Percentiles rank a stretch among this genome's conserved stretches.
phyloP scores from a whole-genome alignment of 768 basidiomycete genomes.

The Trametes cubensis region DNA sequence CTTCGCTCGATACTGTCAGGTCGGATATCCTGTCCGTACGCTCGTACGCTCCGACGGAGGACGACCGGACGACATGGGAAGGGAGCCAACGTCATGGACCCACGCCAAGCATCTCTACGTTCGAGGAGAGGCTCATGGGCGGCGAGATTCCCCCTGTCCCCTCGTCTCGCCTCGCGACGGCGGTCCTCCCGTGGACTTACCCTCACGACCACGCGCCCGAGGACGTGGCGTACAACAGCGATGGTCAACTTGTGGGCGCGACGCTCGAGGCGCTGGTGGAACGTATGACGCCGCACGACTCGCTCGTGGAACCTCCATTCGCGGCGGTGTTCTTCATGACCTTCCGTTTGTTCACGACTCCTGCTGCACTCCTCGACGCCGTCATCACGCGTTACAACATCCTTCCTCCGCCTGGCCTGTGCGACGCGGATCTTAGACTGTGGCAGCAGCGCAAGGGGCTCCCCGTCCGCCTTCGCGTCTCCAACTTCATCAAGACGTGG shows the following conservation, averaged over 20 bases:
- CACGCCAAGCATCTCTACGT: conserved; percentile 26
- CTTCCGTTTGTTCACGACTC: conserved; percentile 88
- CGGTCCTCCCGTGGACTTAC: conserved; percentile 56
- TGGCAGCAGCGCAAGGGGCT: conserved; percentile 91
- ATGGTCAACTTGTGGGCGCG: conserved; percentile 91
- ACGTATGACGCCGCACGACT: conserved; percentile 95
- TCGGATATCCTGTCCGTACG: conserved; percentile 53
- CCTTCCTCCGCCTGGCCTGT: conserved; percentile 58
- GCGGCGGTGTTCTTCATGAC: conserved; percentile 92
- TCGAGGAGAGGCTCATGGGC: conserved; percentile 59
- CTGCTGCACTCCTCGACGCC: conserved; percentile 72
- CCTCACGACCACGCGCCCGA: conserved; percentile 78
- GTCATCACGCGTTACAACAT: conserved; percentile 86
- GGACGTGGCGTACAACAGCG: conserved; percentile 89
- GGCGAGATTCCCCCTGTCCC: conserved; percentile 52
- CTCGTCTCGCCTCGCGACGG: conserved; percentile 27
- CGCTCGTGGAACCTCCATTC: conserved; percentile 85
- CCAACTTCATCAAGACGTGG: conserved; percentile 94
- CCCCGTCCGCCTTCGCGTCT: conserved; percentile 87
- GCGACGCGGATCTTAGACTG: conserved; percentile 60
- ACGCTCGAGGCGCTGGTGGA: conserved; percentile 90
- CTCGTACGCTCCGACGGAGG: conserved; percentile 49
- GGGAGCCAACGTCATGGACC: conserved; percentile 43
- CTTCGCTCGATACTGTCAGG: conserved; percentile 37
- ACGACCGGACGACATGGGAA: conserved; percentile 63